Evolutionary conservation across 2,329 filamentous ascomycete species (phyloP), one percentile per base, ranked within the genome.

Genomic region (Colletotrichum phormii): DNA sequence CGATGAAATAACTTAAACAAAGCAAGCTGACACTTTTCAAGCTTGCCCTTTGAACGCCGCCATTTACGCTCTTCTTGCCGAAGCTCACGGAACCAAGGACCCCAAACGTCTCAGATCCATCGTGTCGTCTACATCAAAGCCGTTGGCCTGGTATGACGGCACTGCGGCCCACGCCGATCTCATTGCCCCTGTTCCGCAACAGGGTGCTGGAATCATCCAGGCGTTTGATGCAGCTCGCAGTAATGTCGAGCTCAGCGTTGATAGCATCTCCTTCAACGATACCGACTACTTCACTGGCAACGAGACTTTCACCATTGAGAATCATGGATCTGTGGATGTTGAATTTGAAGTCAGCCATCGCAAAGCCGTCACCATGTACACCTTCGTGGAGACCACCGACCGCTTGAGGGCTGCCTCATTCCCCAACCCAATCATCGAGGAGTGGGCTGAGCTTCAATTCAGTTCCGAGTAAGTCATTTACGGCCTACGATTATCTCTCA

Each of bases 241-340:
- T 13, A 89, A 84, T 2, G 86, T 87, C 2, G 77, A 88, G 8
- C 81, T 92, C n/a, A 87, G 86, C 75, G 86, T 85, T 6, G 87
- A 87, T 12, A 89, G 86, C 77, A 80, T 93, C 18, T 86, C 88
- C 3, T 91, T 92, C 80, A 92, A 92, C 77, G 90, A 92, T 77
- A 90, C 89, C 0, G 88, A 89, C 74, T 78, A 92, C 81, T 87
- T 90, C 72, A 78, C 80, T 51, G 79, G 82, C 7, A 82, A 81
- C 1, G 81, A 86, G 59, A 85, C 86, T 72, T 89, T 92, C 77
- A 86, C 82, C 46, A 84, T 92, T 74, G 84, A 80, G 75, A 92
- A 92, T 82, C 82, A 82, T 5, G 88, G 87, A 37, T 79, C 79
- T 12, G 81, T 83, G 29, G 79, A 83, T 0, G 78, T 90, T 54